A percentile compares a stretch with the other conserved stretches of the same genome.
These are phyloP conservation scores for Cyclotella atomus DNA, from an alignment of 108 stramenopile genomes.

Conservation along the genomic window DNA sequence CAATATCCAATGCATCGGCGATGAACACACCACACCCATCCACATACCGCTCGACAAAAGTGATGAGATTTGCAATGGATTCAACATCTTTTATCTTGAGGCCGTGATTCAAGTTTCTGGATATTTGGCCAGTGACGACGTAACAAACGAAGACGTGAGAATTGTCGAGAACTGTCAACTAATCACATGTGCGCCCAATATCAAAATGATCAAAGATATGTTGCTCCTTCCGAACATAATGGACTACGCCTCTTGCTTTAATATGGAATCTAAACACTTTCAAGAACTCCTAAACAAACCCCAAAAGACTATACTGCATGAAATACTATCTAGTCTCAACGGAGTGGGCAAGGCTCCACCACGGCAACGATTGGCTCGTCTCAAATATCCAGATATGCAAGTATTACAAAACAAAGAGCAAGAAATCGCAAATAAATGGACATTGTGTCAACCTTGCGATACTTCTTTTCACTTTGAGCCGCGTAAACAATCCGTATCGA, in stretches of 20 bases:
- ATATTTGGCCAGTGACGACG: conserved; percentile 5
- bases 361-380: conserved; percentile 5
- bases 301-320: background rate
- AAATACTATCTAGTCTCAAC: background rate
- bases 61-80: background rate
- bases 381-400: conserved; percentile 21
- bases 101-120: conserved; percentile 16
- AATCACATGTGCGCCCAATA: conserved; percentile 24
- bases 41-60: background rate
- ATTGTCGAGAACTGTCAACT: conserved; percentile 18
- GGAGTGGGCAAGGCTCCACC: conserved; percentile 13
- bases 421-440: conserved; percentile 1
- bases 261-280: conserved; percentile 5
- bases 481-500: conserved; percentile 6
- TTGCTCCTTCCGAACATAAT: background rate
- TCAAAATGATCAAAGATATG: conserved; percentile 40
- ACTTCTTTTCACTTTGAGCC: background rate
- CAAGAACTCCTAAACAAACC: background rate
- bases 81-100: conserved; percentile 26
- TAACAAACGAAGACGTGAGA: background rate
- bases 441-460: conserved; percentile 17
- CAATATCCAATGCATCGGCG: conserved; percentile 2
- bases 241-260: conserved; percentile 6
- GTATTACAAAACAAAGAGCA: conserved; percentile 23
- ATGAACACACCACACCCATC: conserved; percentile 15